A percentile compares a stretch with the other conserved stretches of the same genome.
Conservation (phyloP, 106 monocot genomes). For the Agapanthus africanus region DNA sequence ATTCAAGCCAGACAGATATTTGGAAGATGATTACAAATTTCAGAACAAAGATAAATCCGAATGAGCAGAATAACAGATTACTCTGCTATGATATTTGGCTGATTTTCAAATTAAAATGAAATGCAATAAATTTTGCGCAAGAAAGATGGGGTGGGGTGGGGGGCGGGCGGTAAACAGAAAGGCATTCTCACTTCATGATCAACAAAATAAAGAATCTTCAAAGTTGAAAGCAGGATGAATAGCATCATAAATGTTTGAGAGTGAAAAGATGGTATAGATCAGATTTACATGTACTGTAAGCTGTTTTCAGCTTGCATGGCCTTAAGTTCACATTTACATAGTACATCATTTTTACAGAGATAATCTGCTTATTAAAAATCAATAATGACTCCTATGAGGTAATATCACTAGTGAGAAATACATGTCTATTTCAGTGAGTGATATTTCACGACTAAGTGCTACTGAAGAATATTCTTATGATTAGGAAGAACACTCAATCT, state of each 20-base stretch:
- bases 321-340: not conserved
- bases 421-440: too few species aligned
- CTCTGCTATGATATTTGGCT: too few species aligned
- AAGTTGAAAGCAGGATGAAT: conserved; percentile 1
- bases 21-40: not conserved
- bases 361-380: too few species aligned
- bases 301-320: not conserved
- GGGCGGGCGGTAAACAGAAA: not conserved
- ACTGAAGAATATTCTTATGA: too few species aligned
- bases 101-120: not conserved
- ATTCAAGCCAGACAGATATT: not conserved
- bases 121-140: too few species aligned
- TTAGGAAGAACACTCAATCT: too few species aligned
- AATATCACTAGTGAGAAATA: too few species aligned
- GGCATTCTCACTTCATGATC: not conserved
- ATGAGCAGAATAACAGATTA: too few species aligned
- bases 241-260: not conserved
- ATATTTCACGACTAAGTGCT: too few species aligned
- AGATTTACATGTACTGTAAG: not conserved
- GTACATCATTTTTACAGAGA: too few species aligned
- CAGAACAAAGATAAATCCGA: too few species aligned
- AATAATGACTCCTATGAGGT: too few species aligned
- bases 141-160: not conserved
- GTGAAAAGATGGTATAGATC: not conserved
- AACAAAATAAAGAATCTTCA: not conserved